Conservation (phyloP, 1,139 yeast species). For the Nakaseomyces sp. region DNA sequence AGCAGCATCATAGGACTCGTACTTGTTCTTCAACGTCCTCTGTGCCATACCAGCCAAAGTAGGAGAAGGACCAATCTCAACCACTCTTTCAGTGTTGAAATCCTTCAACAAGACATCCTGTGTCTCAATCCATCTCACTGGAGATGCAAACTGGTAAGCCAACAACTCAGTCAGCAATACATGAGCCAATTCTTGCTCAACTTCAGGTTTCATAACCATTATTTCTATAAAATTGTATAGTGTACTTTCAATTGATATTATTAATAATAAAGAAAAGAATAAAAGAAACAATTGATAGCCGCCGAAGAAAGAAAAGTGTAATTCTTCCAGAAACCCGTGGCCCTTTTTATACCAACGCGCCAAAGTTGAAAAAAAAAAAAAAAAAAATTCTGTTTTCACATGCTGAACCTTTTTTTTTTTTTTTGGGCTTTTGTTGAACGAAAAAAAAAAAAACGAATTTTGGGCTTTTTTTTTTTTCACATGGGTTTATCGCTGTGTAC, state of each 20-base stretch:
- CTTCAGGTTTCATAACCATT: constrained; percentile 80
- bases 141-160: constrained; percentile 98
- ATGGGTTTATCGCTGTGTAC: neutral
- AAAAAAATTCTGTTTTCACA: too few relatives aligned
- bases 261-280: too few relatives aligned
- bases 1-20: constrained; percentile 96
- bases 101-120: constrained; percentile 95
- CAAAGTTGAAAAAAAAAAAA: too few relatives aligned
- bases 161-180: constrained; percentile 86
- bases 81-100: constrained; percentile 91
- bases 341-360: too few relatives aligned
- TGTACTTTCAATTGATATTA: neutral
- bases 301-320: neutral
- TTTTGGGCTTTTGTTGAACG: too few relatives aligned
- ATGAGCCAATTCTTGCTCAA: constrained; percentile 95
- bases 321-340: neutral
- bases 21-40: constrained; percentile 91
- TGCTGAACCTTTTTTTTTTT: neutral
- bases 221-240: too few relatives aligned
- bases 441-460: too few relatives aligned
- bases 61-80: constrained; percentile 98
- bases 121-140: constrained; percentile 99
- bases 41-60: constrained; percentile 98
- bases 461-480: neutral
- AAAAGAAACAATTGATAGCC: neutral